phyloP scores from a whole-genome alignment of 2,329 filamentous ascomycete genomes.

The Trichophyton simii region DNA sequence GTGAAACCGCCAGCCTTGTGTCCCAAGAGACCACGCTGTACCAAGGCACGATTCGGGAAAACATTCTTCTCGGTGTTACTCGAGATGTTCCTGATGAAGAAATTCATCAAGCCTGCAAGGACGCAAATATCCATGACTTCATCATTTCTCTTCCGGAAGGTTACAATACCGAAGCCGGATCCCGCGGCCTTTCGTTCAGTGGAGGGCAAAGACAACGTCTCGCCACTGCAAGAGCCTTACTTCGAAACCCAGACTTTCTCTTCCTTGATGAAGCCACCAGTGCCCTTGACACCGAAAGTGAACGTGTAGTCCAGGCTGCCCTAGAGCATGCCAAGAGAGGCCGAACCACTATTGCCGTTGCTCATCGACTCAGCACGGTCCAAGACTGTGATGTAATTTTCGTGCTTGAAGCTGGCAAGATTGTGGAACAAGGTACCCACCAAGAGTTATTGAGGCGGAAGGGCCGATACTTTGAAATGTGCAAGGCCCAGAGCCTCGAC shows the following conservation, averaged over 20 bases:
- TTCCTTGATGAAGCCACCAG: conserved; percentile 35
- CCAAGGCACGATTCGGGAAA: conserved; percentile 56
- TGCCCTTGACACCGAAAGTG: conserved; percentile 28
- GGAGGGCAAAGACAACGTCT: conserved; percentile 34
- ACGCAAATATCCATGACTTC: conserved; percentile 29
- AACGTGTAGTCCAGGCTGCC: conserved; percentile 23
- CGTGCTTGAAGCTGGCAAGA: conserved; percentile 28
- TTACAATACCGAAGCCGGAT: conserved; percentile 24
- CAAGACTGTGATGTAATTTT: conserved; percentile 79
- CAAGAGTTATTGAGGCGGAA: conserved; percentile 24
- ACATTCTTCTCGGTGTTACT: conserved; percentile 48
- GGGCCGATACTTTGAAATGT: conserved; percentile 24
- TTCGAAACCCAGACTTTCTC: conserved; percentile 29
- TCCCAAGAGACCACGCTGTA: conserved; percentile 64
- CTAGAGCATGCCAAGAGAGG: conserved; percentile 47
- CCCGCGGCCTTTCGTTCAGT: conserved; percentile 20
- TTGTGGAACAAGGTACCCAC: conserved; percentile 32
- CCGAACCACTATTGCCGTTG: conserved; percentile 77
- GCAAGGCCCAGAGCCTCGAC: conserved; percentile 16
- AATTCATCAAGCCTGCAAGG: conserved; percentile 23
- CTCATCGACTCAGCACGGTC: conserved; percentile 78
- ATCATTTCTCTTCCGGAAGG: conserved; percentile 28
- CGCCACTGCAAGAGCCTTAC: conserved; percentile 32
- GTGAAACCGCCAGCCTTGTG: conserved; percentile 55
- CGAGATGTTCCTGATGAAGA: conserved; percentile 20